Conservation (phyloP, 2,329 filamentous ascomycete species). For the Botrytis aclada region DNA sequence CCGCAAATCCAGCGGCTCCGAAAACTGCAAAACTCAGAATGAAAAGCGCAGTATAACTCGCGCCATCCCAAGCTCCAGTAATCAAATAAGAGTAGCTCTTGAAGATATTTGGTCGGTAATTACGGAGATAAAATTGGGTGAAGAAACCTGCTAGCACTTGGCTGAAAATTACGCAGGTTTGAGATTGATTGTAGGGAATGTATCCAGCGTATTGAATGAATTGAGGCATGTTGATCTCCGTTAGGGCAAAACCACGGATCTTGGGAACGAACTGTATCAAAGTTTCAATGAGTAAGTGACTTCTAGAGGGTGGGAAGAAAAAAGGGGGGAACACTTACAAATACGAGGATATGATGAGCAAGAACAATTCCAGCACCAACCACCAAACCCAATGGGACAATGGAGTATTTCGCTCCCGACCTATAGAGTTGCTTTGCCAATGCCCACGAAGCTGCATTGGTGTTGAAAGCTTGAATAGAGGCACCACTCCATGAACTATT, state of each 20-base stretch:
- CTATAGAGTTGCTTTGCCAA: slow-evolving; percentile 54
- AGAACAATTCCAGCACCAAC: slow-evolving; percentile 47
- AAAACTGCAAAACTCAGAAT: slow-evolving; percentile 45
- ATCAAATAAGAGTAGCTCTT: slow-evolving; percentile 45
- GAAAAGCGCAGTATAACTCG: slow-evolving; percentile 42
- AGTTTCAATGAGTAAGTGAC: slow-evolving; percentile 14
- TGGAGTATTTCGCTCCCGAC: slow-evolving; percentile 42
- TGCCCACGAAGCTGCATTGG: slow-evolving; percentile 45
- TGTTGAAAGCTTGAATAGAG: slow-evolving; percentile 47
- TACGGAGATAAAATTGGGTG: slow-evolving; percentile 42
- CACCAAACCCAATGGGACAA: slow-evolving; percentile 50
- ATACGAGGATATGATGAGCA: slow-evolving; percentile 44
- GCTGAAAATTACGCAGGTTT: slow-evolving; percentile 54
- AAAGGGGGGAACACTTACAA: slow-evolving; percentile 37
- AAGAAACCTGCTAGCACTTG: slow-evolving; percentile 45
- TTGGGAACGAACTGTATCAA: slow-evolving; percentile 45
- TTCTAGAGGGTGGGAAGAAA: accelerated
- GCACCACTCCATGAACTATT: slow-evolving; percentile 49
- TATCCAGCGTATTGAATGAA: slow-evolving; percentile 54
- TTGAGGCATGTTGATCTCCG: slow-evolving; percentile 51
- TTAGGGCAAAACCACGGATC: slow-evolving; percentile 42
- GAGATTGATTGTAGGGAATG: slow-evolving; percentile 53
- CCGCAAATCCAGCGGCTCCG: slow-evolving; percentile 42
- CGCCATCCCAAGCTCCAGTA: slow-evolving; percentile 42
- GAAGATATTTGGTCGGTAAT: slow-evolving; percentile 40